Base-by-base conservation (phyloP, 2,329 filamentous ascomycete species). In the Penicillium rolfsii region DNA sequence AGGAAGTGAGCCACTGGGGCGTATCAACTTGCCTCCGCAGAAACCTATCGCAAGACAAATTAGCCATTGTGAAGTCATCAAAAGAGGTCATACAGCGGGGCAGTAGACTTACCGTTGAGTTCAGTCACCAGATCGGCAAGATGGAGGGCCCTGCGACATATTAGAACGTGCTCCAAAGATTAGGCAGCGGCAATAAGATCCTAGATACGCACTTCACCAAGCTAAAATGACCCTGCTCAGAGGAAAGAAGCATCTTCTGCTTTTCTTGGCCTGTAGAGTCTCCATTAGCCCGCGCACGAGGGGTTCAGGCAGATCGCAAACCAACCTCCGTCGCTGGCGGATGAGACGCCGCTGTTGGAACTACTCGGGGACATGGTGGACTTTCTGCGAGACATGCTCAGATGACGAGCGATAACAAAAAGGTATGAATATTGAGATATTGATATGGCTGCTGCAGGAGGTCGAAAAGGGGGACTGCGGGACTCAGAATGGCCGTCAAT, bases 91-190 rank as follows among this genome's bases (percentile, higher is more conserved):
- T 12, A 4, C 24, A 22, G 19, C 14, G 49, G 45, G 33, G 61
- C 54, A 55, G 59, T 24, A 14, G 3, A 14, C 71, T 67, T 71
- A 81, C 80, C 80, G 73, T 82, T 82, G 60, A 82, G 70, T 64
- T 81, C 80, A 58, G 80, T 82, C 52, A 82, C 80, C 52, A 81
- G 70, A 73, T 82, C 80, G n/a, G 80, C 80, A 56, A 82, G 76
- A 69, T 82, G 80, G 55, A 82, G 72, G 50, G 80, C 79, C 69
- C 79, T 81, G 60, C 41, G 45, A 54, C 24, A 50, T 46, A 54
- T 68, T 61, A 66, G 60, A 24, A 30, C 36, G 38, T 38, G 24
- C 30, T 56, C 43, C 3, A 16, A 54, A 36, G 38, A 50, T 22
- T 46, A 30, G 60, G 57, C 40, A 45, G 41, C 45, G 55, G 33